phyloP scores from a whole-genome alignment of 2,329 filamentous ascomycete genomes.

The Penicillium sp. region DNA sequence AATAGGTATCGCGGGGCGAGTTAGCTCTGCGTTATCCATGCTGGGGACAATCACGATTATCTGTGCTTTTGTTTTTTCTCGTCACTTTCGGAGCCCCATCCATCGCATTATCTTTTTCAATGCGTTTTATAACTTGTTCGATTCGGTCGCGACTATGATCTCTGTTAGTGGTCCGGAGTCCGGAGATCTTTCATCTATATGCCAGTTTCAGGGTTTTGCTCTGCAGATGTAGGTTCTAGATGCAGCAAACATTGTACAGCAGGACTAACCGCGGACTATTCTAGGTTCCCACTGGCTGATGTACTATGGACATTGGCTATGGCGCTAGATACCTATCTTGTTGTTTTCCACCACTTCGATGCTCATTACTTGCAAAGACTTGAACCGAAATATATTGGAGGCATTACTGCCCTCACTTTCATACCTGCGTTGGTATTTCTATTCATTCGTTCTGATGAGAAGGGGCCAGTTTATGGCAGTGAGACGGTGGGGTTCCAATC shows the following conservation, averaged over 20 bases:
- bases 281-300: constrained; percentile 41
- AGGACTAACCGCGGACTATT: not conserved
- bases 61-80: constrained; percentile 31
- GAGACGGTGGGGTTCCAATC: constrained; percentile 29
- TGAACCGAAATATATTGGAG: constrained; percentile 33
- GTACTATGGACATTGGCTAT: constrained; percentile 42
- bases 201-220: constrained; percentile 41
- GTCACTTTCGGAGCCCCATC: constrained; percentile 40
- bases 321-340: constrained; percentile 39
- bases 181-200: constrained; percentile 34
- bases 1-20: constrained; percentile 33
- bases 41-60: constrained; percentile 39
- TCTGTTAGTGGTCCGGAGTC: constrained; percentile 38
- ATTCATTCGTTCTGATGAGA: constrained; percentile 32
- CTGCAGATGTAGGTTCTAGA: constrained; percentile 36
- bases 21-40: constrained; percentile 33
- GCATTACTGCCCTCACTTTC: constrained; percentile 33
- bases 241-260: not conserved
- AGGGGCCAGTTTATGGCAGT: constrained; percentile 39
- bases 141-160: constrained; percentile 42
- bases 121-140: constrained; percentile 39
- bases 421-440: constrained; percentile 38
- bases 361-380: constrained; percentile 31
- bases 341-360: constrained; percentile 39
- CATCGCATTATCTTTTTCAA: constrained; percentile 43